A percentile compares a stretch with the other conserved stretches of the same genome.
These are phyloP conservation scores for Boletus barrowsii DNA, from an alignment of 768 basidiomycete genomes.

Conservation along the genomic window DNA sequence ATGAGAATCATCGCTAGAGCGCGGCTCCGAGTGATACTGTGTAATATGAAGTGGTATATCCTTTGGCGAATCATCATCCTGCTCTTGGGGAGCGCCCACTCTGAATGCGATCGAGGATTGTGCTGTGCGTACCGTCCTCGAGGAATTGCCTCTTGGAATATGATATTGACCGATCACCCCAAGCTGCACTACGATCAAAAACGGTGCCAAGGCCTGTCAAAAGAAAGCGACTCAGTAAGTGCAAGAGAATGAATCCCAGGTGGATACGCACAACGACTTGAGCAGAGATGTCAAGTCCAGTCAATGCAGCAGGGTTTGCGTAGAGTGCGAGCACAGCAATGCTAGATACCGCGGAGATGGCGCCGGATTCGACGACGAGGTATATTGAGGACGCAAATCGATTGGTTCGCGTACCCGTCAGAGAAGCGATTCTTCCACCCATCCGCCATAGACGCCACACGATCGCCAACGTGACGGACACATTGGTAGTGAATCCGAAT, in stretches of 20 bases:
- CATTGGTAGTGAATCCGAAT: not conserved
- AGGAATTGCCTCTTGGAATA: not conserved
- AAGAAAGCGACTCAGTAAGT: not conserved
- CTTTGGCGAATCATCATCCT: too few species aligned
- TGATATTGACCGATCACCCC: not conserved
- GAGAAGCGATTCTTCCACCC: not conserved
- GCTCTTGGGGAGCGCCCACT: not conserved
- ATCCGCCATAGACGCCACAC: not conserved
- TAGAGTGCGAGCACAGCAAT: not conserved
- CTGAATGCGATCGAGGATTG: not conserved
- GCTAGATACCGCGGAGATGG: not conserved
- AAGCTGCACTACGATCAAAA: slow-evolving; percentile 1
- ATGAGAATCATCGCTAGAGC: too few species aligned
- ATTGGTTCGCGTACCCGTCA: not conserved
- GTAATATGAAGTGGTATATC: too few species aligned
- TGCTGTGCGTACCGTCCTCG: not conserved
- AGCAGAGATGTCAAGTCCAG: not conserved
- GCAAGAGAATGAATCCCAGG: not conserved
- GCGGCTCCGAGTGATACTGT: too few species aligned
- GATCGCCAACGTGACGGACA: not conserved
- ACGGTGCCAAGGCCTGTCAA: not conserved
- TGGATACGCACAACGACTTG: not conserved
- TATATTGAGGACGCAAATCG: not conserved
- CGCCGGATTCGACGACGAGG: not conserved
- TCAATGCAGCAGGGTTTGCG: not conserved